Evolutionary conservation across 2,329 filamentous ascomycete genomes (phyloP).

Genomic region (Nothopassalora personata): DNA sequence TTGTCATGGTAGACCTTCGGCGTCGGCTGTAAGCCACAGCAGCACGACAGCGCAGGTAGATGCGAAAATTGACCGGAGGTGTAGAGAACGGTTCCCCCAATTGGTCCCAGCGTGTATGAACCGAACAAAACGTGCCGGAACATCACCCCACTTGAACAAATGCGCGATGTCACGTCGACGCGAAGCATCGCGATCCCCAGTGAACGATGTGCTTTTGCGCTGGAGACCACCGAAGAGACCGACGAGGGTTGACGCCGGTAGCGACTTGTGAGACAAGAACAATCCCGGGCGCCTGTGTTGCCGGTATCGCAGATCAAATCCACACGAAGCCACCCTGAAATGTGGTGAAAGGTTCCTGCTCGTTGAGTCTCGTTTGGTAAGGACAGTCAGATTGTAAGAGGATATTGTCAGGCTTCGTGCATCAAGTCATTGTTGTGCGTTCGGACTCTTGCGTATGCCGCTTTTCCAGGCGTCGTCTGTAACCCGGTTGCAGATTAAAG

Average conservation of each 20-base stretch:
- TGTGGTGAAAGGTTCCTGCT: not conserved
- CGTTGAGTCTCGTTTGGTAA: not conserved
- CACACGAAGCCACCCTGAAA: not conserved
- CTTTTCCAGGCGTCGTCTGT: not conserved
- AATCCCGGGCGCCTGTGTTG: not conserved
- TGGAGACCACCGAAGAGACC: too few species aligned
- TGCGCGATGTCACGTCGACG: not conserved
- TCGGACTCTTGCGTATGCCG: not conserved
- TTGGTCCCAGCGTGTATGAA: too few species aligned
- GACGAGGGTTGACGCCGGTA: too few species aligned
- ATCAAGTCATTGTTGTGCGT: not conserved
- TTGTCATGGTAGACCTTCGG: too few species aligned
- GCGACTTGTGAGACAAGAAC: not conserved
- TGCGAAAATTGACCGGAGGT: too few species aligned
- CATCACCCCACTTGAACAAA: too few species aligned
- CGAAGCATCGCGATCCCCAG: not conserved
- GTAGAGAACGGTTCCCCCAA: too few species aligned
- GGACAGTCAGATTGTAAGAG: too few species aligned
- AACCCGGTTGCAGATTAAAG: not conserved
- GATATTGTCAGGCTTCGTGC: not conserved
- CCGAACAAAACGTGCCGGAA: too few species aligned
- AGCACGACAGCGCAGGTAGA: too few species aligned
- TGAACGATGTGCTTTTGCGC: not conserved
- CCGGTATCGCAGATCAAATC: not conserved
- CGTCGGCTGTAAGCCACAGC: too few species aligned